Base-by-base conservation (phyloP, 805 yeast genomes). In the Suhomyces tanzawaensis region DNA sequence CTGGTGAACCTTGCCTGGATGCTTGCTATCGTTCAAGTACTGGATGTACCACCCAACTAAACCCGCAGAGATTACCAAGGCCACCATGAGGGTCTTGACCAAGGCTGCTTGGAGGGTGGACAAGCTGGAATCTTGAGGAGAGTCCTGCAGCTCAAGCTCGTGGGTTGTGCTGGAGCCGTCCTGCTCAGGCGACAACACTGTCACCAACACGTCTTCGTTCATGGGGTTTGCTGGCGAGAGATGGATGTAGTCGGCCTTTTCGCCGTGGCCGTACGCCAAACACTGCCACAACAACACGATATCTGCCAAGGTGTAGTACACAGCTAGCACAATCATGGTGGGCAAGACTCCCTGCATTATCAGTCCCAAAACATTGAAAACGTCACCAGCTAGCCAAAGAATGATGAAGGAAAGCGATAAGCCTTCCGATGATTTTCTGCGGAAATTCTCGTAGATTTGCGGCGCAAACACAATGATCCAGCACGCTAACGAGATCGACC, bases 381-480 rank as follows among this genome's bases (percentile, higher is more conserved):
- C 78, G 62, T 93, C 99, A 32, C 98, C 99, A 1, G 84, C 78
- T 18, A 93, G 71, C 99, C 99, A 93, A 18, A 93, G 71, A 6
- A 88, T 75, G 15, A 93, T 86, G 61, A 93, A 93, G 45, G 85
- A 69, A 27, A 90, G 62, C 6, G 97, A 89, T 14, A 93, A 72
- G 4, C 98, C 97, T 39, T 93, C 97, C 5, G 95, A 81, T 24
- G 89, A 80, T 59, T 86, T 82, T 54, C 98, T 69, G 44, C 74
- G 72, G 55, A 86, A 89, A 48, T 90, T 91, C 57, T 93, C 97
- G 60, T 88, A 90, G 31, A 93, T 84, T 58, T 91, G 98, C 8
- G 98, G 98, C 26, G 95, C 95, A 70, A 93, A 91, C 13, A 91
- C 99, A 34, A 93, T 90, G 42, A 93, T 83, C 99, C 99, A 91